These are phyloP conservation scores for Pythium myriotylum DNA, from an alignment of 352 stramenopile genomes.

Conservation along the genomic window DNA sequence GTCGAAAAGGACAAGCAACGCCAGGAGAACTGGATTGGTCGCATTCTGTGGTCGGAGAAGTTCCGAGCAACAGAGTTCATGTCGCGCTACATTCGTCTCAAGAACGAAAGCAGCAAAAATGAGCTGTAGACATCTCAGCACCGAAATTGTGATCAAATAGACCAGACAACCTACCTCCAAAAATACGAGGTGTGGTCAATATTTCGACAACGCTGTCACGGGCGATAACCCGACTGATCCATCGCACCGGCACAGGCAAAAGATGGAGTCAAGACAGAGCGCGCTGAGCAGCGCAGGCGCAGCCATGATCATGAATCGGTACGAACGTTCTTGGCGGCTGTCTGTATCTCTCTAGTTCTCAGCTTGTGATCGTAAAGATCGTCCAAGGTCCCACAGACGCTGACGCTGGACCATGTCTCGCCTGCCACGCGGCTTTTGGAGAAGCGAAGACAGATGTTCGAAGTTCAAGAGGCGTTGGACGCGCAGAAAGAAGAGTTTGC, in stretches of 20 bases:
- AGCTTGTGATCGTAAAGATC: not conserved
- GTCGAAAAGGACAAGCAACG: conserved; percentile 29
- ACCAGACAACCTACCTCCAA: not conserved
- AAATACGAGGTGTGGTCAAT: not conserved
- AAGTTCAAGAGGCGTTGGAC: conserved; percentile 93
- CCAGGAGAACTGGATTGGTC: conserved; percentile 67
- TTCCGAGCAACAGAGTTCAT: conserved; percentile 85
- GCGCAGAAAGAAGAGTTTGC: conserved; percentile 95
- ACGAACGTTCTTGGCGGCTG: not conserved
- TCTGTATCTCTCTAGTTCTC: not conserved
- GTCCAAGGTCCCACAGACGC: conserved; percentile 81
- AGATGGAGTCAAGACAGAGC: conserved; percentile 57
- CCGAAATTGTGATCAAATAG: not conserved
- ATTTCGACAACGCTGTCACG: no score
- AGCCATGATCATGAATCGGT: conserved; percentile 75
- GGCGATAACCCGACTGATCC: not conserved
- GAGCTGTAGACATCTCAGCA: not conserved
- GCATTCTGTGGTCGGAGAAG: conserved; percentile 85
- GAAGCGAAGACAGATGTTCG: conserved; percentile 95
- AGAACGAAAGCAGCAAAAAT: conserved; percentile 44
- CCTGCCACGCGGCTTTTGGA: conserved; percentile 92
- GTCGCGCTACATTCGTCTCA: conserved; percentile 78
- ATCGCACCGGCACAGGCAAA: not conserved
- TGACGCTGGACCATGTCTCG: conserved; percentile 93
- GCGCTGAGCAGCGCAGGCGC: conserved; percentile 61